Evolutionary conservation across 2,329 filamentous ascomycete genomes (phyloP).

Genomic region (Pseudopyricularia cyperi): DNA sequence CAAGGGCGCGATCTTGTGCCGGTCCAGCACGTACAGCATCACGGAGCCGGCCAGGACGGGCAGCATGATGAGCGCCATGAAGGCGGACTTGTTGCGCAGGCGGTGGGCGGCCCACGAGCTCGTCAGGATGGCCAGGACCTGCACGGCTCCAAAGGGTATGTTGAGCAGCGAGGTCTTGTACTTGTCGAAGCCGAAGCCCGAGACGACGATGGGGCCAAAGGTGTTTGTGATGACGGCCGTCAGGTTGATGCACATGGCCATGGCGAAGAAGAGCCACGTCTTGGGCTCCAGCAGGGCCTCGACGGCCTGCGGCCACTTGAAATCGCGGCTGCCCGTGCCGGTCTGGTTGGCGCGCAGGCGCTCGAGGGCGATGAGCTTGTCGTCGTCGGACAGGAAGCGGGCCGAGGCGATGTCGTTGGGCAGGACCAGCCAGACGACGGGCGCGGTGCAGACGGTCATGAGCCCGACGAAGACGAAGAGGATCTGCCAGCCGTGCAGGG

Average conservation of each 20-base stretch:
- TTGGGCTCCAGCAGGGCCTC: constrained; percentile 35
- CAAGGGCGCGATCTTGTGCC: constrained; percentile 27
- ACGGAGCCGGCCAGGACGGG: constrained; percentile 48
- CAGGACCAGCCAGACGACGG: constrained; percentile 45
- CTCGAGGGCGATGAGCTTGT: constrained; percentile 56
- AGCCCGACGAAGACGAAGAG: constrained; percentile 51
- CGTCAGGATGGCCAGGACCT: constrained; percentile 44
- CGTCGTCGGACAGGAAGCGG: constrained; percentile 47
- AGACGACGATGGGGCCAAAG: constrained; percentile 51
- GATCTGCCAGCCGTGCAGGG: constrained; percentile 24
- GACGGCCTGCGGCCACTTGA: constrained; percentile 52
- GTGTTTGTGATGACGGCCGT: constrained; percentile 49
- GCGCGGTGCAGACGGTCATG: constrained; percentile 43
- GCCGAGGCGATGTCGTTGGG: constrained; percentile 45
- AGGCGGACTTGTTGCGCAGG: constrained; percentile 39
- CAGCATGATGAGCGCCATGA: constrained; percentile 39
- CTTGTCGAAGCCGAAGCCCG: constrained; percentile 45
- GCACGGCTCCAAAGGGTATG: constrained; percentile 53
- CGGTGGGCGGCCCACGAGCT: constrained; percentile 45
- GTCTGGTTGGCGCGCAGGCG: constrained; percentile 63
- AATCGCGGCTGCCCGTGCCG: constrained; percentile 58
- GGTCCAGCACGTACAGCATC: constrained; percentile 41
- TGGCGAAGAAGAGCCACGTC: constrained; percentile 45
- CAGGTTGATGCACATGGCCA: constrained; percentile 51
- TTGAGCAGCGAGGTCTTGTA: constrained; percentile 47